Evolutionary conservation across 345 rosid species (phyloP).

Genomic region (Brassica juncea): DNA sequence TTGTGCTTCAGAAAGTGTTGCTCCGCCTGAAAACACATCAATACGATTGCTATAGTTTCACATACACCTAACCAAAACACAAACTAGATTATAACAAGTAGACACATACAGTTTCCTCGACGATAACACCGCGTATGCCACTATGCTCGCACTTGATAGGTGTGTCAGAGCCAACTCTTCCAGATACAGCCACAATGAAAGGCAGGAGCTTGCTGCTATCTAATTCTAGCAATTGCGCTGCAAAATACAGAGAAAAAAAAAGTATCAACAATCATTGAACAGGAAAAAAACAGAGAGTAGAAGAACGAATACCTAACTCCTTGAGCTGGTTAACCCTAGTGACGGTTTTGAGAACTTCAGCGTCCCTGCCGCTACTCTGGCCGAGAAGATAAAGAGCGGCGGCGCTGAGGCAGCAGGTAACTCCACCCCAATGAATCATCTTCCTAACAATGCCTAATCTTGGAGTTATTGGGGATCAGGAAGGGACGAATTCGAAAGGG

Average conservation of each 20-base stretch:
- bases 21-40: slow-evolving; percentile 61
- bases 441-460: not conserved
- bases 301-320: slow-evolving; percentile 63
- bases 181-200: slow-evolving; percentile 76
- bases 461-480: not conserved
- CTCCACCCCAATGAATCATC: slow-evolving; percentile 87
- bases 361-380: slow-evolving; percentile 93
- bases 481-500: not conserved
- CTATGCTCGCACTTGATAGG: slow-evolving; percentile 83
- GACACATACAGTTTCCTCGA: slow-evolving; percentile 71
- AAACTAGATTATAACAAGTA: not conserved
- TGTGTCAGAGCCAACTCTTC: slow-evolving; percentile 90
- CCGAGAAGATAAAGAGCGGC: slow-evolving; percentile 92
- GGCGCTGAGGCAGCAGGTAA: slow-evolving; percentile 84
- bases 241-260: slow-evolving; percentile 24
- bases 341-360: slow-evolving; percentile 75
- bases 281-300: not conserved
- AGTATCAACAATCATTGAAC: not conserved
- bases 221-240: slow-evolving; percentile 80
- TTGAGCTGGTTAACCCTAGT: slow-evolving; percentile 76
- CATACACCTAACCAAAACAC: slow-evolving; percentile 12
- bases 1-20: slow-evolving; percentile 91
- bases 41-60: slow-evolving; percentile 7
- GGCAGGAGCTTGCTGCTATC: slow-evolving; percentile 73
- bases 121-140: slow-evolving; percentile 85